These are phyloP conservation scores for Termitomyces sp. DNA, from an alignment of 1,284 basidiomycete genomes.

Conservation along the genomic window DNA sequence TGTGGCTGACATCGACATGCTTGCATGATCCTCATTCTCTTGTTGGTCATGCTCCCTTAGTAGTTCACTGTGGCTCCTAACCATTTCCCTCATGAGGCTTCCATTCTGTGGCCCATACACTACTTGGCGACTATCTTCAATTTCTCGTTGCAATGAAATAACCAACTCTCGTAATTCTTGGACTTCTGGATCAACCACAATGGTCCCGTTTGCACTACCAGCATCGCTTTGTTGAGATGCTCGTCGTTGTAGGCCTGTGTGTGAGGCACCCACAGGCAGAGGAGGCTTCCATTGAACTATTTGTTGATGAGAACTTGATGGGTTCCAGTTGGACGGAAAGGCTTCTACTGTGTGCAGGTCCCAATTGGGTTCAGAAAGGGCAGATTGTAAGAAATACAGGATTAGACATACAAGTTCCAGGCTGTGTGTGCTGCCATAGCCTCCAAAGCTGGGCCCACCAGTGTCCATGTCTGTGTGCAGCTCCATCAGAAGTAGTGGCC, in stretches of 20 bases:
- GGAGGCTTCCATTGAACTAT: background rate
- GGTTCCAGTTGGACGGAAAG: background rate
- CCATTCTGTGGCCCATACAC: background rate
- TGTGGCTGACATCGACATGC: background rate
- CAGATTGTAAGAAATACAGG: no score
- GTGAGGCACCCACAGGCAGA: background rate
- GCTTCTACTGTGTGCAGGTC: background rate
- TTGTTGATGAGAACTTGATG: background rate
- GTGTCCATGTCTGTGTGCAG: background rate
- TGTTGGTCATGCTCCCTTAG: background rate
- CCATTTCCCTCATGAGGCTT: background rate
- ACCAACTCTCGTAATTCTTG: background rate
- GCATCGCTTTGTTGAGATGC: background rate
- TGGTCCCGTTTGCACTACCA: background rate
- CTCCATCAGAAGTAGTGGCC: background rate
- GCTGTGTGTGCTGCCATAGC: background rate
- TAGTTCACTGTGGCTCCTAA: background rate
- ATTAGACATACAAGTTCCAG: background rate
- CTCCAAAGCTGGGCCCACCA: background rate
- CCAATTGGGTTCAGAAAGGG: background rate
- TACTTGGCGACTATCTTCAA: background rate
- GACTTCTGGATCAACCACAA: background rate
- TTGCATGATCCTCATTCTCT: background rate
- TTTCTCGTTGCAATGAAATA: background rate
- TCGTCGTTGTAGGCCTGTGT: background rate